These are phyloP conservation scores for Pseudoturritis turrita DNA, from an alignment of 345 rosid genomes.

Conservation along the genomic window DNA sequence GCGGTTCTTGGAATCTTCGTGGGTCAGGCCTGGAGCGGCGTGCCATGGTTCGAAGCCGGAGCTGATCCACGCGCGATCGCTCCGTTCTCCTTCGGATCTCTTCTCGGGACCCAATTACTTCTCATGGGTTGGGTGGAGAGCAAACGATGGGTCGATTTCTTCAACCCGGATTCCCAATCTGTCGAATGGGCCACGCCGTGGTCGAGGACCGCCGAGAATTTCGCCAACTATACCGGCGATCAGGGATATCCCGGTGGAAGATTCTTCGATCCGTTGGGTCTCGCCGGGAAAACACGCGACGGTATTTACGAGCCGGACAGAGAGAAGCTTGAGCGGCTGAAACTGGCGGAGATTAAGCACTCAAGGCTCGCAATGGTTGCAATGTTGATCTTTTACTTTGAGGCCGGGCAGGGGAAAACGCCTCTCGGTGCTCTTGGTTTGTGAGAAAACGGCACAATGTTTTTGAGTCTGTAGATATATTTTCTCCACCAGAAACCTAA, in stretches of 20 bases:
- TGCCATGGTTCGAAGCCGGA: conserved; percentile 97
- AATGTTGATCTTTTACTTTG: conserved; percentile 91
- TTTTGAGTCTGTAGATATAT: conserved; percentile 31
- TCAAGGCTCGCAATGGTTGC: conserved; percentile 95
- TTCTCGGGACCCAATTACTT: conserved; percentile 81
- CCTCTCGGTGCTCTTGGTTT: conserved; percentile 95
- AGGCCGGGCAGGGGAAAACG: conserved; percentile 96
- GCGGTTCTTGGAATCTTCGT: conserved; percentile 89
- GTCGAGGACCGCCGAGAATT: conserved; percentile 88
- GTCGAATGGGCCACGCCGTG: conserved; percentile 99
- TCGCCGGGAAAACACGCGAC: conserved; percentile 60
- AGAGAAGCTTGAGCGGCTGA: conserved; percentile 84
- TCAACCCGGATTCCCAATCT: conserved; percentile 89
- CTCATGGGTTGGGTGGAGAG: conserved; percentile 99
- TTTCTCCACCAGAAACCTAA: conserved; percentile 16
- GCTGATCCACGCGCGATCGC: conserved; percentile 88
- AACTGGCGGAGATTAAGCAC: conserved; percentile 96
- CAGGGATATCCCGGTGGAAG: conserved; percentile 99
- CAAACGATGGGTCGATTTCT: conserved; percentile 98
- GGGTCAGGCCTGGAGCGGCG: conserved; percentile 95
- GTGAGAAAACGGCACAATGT: conserved; percentile 35
- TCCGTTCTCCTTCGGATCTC: conserved; percentile 84
- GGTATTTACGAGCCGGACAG: conserved; percentile 74
- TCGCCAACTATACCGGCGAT: conserved; percentile 78
- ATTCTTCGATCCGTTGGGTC: conserved; percentile 80